Evolutionary conservation across 1,139 yeast species (phyloP), one percentile per base, ranked within the genome.

Genomic region (Meyerozyma smithsonii): DNA sequence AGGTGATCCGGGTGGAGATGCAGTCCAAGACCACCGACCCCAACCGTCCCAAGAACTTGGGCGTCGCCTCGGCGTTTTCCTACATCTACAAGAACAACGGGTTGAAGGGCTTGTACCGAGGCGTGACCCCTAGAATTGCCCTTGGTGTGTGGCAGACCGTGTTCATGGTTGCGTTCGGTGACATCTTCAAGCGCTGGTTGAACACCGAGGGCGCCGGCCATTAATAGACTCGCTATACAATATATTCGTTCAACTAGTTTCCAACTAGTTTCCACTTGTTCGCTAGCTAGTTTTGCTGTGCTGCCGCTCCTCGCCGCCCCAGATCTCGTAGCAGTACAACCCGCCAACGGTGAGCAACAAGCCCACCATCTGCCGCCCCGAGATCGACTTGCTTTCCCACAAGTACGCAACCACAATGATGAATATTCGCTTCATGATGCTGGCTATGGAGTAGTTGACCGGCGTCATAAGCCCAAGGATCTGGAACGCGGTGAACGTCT

Each of bases 111-210:
- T 77, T 92, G 50, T 92, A 90, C 64, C 79, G 96, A 63, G 98
- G 98, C 58, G 97, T 90, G 36, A 79, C 97, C 10, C 98, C 98
- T 51, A 84, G 98, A 74, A 79, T 92, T 50, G 97, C 96, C 41
- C 76, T 92, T 52, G 95, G 97, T 50, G 85, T 92, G 47, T 92
- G 97, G 97, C 98, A 92, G 72, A 92, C 98, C 2, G 88, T 92
- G 36, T 92, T 95, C 64, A 92, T 92, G 97, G 97, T 92, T 45
- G 97, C 96, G n/a, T 81, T 92, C 51, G 98, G 97, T 58, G 98
- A 92, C 61, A 86, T 89, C 64, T 65, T 70, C 54, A 70, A 69
- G 55, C 66, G 58, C 50, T 51, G 66, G 59, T 63, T 71, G 53
- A 69, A 70, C 43, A 64, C 74, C 32, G 72, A 71, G 34, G 70